Percentiles rank a stretch among this genome's conserved stretches.
These are phyloP conservation scores for Paramecium octaurelia DNA, from an alignment of 73 alveolate species.

Conservation along the genomic window DNA sequence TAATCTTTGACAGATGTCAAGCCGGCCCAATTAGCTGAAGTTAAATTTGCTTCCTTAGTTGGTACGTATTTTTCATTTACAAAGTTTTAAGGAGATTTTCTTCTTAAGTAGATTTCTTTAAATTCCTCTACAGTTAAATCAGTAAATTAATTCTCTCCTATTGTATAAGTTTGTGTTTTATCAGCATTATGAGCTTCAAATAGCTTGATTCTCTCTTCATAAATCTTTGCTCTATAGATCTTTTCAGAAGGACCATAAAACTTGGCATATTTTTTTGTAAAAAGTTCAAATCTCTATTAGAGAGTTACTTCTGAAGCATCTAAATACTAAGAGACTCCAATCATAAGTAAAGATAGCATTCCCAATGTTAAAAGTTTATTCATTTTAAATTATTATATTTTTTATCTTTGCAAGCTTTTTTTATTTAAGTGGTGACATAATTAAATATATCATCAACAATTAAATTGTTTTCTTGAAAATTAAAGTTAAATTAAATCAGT, in stretches of 20 bases:
- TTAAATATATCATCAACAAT: neutral
- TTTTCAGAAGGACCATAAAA: neutral
- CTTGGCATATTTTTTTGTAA: neutral
- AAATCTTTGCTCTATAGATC: neutral
- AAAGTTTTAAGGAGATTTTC: neutral
- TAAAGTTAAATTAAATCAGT: too few species aligned
- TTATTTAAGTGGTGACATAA: neutral
- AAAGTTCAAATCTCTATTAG: neutral
- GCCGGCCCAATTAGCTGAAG: slow-evolving; percentile 66
- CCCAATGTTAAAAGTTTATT: neutral
- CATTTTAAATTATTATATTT: neutral
- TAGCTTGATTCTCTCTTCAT: slow-evolving; percentile 25
- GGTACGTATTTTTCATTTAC: neutral
- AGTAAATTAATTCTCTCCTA: slow-evolving; percentile 69
- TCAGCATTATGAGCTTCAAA: slow-evolving; percentile 58
- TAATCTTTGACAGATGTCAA: slow-evolving; percentile 71
- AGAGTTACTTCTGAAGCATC: neutral
- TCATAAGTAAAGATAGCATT: neutral
- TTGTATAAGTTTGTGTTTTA: slow-evolving; percentile 2
- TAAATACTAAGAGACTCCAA: neutral
- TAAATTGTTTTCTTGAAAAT: too few species aligned
- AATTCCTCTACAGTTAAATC: slow-evolving; percentile 72
- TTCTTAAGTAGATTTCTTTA: neutral
- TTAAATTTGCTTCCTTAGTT: neutral
- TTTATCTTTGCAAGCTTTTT: neutral